These are phyloP conservation scores for Capronia americana DNA, from an alignment of 2,329 filamentous ascomycete species.

Conservation along the genomic window DNA sequence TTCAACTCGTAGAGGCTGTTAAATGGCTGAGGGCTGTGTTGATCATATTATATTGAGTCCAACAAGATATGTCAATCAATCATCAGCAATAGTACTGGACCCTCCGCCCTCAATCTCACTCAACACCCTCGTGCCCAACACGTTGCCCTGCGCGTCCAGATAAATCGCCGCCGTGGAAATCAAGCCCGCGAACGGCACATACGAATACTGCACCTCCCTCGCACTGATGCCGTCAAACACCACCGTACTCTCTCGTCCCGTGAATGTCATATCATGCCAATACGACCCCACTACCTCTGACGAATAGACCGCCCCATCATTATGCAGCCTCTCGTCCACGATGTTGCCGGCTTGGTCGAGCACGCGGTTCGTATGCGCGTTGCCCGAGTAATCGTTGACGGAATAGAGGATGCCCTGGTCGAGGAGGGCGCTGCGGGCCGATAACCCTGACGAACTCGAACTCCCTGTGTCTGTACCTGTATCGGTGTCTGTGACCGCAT, in stretches of 20 bases:
- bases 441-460: slow-evolving; percentile 10
- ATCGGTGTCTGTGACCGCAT: slow-evolving; percentile 19
- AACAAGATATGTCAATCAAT: too few relatives aligned
- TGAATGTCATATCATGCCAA: slow-evolving; percentile 61
- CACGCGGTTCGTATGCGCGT: slow-evolving; percentile 63
- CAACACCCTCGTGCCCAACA: slow-evolving; percentile 60
- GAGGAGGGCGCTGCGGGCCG: slow-evolving; percentile 47
- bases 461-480: slow-evolving; percentile 1
- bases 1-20: slow-evolving; percentile 41
- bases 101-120: slow-evolving; percentile 62
- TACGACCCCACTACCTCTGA: slow-evolving; percentile 58
- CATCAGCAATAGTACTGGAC: slow-evolving; percentile 57
- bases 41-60: too few relatives aligned
- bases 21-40: too few relatives aligned
- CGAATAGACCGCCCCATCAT: slow-evolving; percentile 57
- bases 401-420: slow-evolving; percentile 66
- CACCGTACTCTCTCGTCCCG: slow-evolving; percentile 58
- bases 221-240: slow-evolving; percentile 54
- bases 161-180: slow-evolving; percentile 58
- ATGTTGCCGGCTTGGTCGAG: slow-evolving; percentile 63
- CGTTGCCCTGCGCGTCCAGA: slow-evolving; percentile 54
- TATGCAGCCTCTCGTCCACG: slow-evolving; percentile 61
- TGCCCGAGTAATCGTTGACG: slow-evolving; percentile 65
- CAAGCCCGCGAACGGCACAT: slow-evolving; percentile 58
- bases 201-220: slow-evolving; percentile 61